Evolutionary conservation across 768 basidiomycete genomes (phyloP), one percentile per base, ranked within the genome.

Genomic region (Mrakia hoshinonis): DNA sequence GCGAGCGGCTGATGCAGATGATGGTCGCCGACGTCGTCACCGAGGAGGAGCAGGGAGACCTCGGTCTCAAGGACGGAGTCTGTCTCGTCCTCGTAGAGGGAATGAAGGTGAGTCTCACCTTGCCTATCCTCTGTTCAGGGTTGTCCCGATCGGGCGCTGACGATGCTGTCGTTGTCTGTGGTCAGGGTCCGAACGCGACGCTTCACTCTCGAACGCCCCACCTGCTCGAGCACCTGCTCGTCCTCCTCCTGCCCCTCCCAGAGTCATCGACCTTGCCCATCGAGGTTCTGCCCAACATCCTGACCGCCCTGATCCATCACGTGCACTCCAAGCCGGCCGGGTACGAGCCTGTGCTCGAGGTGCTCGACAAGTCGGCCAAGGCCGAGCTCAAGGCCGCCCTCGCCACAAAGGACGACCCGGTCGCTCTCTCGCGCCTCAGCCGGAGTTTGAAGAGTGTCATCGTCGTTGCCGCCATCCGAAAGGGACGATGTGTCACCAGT

Each of bases 21-120:
- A 81, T 94, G 73, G 71, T 81, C 20, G 74, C 74, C 12, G 74
- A 74, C 18, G 67, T 77, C 6, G 73, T 62, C 1, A 79, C 81
- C 38, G 81, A 83, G 68, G 77, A 85, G 11, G 82, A 80, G 18
- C 83, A 81, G 6, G 39, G 67, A n/a, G 29, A 26, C 47, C 79
- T 87, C 24, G 86, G 74, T 84, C 87, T 9, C 48, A 64, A 61
- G 18, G 84, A 83, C 60, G 87, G 90, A 4, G 89, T 91, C 87
- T 85, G 85, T 68, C 77, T 90, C 51, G 85, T 90, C 5, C 89
- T 84, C 73, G 89, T 89, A 20, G 74, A 79, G 51, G 76, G 75
- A 48, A 18, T 92, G 87, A 84, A 89, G 90, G 83, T 73, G 5
- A n/a, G 72, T 47, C 89, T 89, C 65, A 12, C 78, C n/a, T n/a